A percentile compares a stretch with the other conserved stretches of the same genome.
phyloP scores from a whole-genome alignment of 352 stramenopile genomes.

The Pythium periplocum region DNA sequence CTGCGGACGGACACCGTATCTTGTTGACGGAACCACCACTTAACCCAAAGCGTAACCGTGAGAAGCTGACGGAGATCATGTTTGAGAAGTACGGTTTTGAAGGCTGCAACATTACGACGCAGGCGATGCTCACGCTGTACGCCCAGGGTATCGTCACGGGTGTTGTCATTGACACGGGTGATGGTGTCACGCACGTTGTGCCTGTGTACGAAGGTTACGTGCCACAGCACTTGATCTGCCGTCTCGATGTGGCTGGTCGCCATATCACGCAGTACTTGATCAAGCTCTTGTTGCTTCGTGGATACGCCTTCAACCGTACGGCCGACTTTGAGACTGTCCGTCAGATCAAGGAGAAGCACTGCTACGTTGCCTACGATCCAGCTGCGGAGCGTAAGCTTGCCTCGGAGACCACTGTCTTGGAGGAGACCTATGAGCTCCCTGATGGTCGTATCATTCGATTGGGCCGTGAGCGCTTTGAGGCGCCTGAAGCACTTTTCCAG shows the following conservation, averaged over 20 bases:
- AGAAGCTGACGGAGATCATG: constrained; percentile 91
- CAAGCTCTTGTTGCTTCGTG: constrained; percentile 88
- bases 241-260: constrained; percentile 88
- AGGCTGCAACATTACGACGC: constrained; percentile 86
- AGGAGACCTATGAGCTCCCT: constrained; percentile 93
- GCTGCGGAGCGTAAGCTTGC: constrained; percentile 80
- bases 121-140: constrained; percentile 93
- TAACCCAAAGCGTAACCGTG: constrained; percentile 90
- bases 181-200: constrained; percentile 92
- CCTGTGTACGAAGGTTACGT: constrained; percentile 90
- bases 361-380: constrained; percentile 91
- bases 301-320: constrained; percentile 90
- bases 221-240: constrained; percentile 85
- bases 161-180: constrained; percentile 91
- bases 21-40: constrained; percentile 90
- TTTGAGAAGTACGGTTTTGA: constrained; percentile 93
- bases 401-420: constrained; percentile 89
- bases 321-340: constrained; percentile 92
- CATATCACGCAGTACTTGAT: constrained; percentile 95
- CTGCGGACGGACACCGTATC: constrained; percentile 74
- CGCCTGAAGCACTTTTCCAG: constrained; percentile 95
- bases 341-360: constrained; percentile 94
- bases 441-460: constrained; percentile 95
- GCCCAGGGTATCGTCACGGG: constrained; percentile 87
- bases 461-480: constrained; percentile 94